Base-by-base conservation (phyloP, 805 yeast species). In the Monosporozyma unispora region DNA sequence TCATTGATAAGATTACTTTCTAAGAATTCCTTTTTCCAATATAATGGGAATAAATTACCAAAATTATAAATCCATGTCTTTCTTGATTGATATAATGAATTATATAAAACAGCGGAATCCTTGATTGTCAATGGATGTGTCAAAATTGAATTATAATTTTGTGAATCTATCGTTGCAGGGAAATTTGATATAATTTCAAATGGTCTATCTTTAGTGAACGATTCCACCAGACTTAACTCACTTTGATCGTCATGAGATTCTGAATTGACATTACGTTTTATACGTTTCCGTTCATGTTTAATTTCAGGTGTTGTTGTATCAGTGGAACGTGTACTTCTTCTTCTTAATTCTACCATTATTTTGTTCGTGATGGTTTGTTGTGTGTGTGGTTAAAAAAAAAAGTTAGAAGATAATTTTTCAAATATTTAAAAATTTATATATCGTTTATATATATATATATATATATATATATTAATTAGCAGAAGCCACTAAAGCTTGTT, bases 81-180 rank as follows among this genome's bases (percentile, higher is more conserved):
- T 35, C 98, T 71, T 0, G 97, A 90, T 37, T 78, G 77, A 59
- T 84, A 75, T 48, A 90, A 66, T 0, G 96, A 81, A 28, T 79
- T 74, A 59, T 84, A 84, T 8, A 86, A 61, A 0, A 84, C 84
- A 0, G 87, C 88, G 44, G 87, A 75, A 57, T 87, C 95, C 58
- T 79, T 79, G 10, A 84, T 74, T 0, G 86, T 75, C 22, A 88
- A 68, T 2, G 96, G 86, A 54, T 78, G 77, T 27, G 77, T 77
- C 23, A 89, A 67, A 2, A 78, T 71, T 1, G 79, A 72, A 57
- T 79, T 78, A 50, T 63, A 66, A 19, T 61, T 55, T 1, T 96
- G 95, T 19, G 69, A 67, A 19, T 75, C 78, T 44, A 65, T 67
- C 0, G 91, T 80, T 10, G 87, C 75, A 0, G 96, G 96, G 1